Base-by-base conservation (phyloP, 225 moss, liverwort and hornwort species). In the Asterella californica region DNA sequence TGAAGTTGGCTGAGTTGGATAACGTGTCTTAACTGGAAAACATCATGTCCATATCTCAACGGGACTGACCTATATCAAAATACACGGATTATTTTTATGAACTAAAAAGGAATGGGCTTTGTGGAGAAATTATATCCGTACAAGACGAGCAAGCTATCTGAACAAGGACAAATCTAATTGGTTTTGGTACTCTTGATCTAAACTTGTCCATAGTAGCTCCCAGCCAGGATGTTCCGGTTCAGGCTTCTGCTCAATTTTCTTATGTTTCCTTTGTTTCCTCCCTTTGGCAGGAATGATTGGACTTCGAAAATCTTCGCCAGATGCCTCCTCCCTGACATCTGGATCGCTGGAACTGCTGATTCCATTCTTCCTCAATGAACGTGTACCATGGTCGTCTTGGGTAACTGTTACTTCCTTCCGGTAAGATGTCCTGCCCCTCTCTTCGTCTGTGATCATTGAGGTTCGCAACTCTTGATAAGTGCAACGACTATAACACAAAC, bases 141-240 rank as follows among this genome's bases (percentile, higher is more conserved):
- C n/a, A n/a, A n/a, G n/a, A n/a, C n/a, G n/a, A n/a, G n/a, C n/a
- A n/a, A n/a, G n/a, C n/a, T n/a, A n/a, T n/a, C n/a, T n/a, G n/a
- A 42, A 76, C 38, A 76, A 29, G 18, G 61, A 76, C 8, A 34
- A 2, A 76, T 76, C 76, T n/a, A 61, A 10, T 36, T 8, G 59
- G 55, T 37, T 24, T 50, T 22, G 60, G 21, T 72, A 24, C 42
- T 18, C 22, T 18, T 73, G 29, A 50, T 52, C 57, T 33, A 77
- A 60, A 50, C 49, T 45, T 59, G 62, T 85, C 82, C 85, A 85
- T 27, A 82, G 57, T 15, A 85, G 42, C 64, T 85, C 85, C 80
- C 85, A 82, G 32, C 66, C 82, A 9, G 67, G 77, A 27, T 74
- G 10, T 15, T 70, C 67, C 22, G 79, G 54, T 22, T 71, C 57